Percentiles rank a stretch among this genome's conserved stretches.
Evolutionary conservation across 2,329 filamentous ascomycete genomes (phyloP).

Genomic region (Paraphaeosphaeria sporulosa): DNA sequence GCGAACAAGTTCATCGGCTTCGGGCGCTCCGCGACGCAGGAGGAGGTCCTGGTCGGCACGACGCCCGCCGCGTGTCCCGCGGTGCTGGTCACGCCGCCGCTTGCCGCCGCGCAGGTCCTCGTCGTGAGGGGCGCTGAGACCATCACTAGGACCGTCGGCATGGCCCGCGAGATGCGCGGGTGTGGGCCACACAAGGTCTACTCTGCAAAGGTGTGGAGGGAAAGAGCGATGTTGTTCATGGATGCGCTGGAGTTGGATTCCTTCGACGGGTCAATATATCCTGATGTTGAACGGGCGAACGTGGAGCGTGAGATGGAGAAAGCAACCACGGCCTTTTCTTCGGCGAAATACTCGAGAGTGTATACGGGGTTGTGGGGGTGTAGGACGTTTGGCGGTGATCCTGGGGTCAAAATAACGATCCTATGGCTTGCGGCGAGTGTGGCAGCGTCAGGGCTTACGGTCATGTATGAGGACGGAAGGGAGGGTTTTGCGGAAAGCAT

Average conservation of each 20-base stretch:
- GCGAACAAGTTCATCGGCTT: not conserved
- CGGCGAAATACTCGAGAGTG: not conserved
- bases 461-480: not conserved
- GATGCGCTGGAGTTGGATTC: not conserved
- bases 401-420: not conserved
- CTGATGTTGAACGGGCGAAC: not conserved
- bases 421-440: not conserved
- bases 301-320: not conserved
- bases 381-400: slow-evolving; percentile 5
- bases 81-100: too few relatives aligned
- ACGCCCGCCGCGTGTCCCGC: not conserved
- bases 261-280: not conserved
- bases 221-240: not conserved
- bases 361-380: slow-evolving; percentile 6
- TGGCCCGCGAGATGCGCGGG: too few relatives aligned
- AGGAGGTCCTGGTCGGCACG: not conserved
- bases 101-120: too few relatives aligned
- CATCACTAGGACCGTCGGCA: too few relatives aligned
- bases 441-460: not conserved
- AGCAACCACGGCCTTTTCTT: not conserved
- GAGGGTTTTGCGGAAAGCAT: not conserved
- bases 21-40: slow-evolving; percentile 5
- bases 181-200: too few relatives aligned
- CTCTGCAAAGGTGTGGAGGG: too few relatives aligned
- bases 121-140: too few relatives aligned